phyloP scores from a whole-genome alignment of 2,329 filamentous ascomycete genomes.

The Cordyceps javanica region DNA sequence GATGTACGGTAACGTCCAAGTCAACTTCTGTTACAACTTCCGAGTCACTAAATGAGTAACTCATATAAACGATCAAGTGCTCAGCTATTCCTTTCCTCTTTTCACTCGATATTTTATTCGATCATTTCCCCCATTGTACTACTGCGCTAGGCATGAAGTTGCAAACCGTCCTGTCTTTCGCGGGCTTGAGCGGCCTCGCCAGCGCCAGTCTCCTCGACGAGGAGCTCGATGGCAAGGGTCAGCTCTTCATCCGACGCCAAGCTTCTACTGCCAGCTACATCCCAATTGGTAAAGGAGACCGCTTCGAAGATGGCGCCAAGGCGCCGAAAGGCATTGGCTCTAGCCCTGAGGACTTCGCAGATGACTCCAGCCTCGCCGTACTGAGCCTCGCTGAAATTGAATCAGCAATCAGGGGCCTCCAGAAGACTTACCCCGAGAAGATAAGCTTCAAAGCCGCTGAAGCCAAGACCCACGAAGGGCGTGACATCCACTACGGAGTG shows the following conservation, averaged over 20 bases:
- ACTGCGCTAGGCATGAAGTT: slow-evolving; percentile 29
- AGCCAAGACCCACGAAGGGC: slow-evolving; percentile 37
- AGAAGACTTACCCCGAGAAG: not conserved
- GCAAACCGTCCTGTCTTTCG: slow-evolving; percentile 14
- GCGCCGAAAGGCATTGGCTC: slow-evolving; percentile 29
- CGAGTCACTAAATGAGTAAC: too few species aligned
- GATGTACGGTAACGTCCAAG: too few species aligned
- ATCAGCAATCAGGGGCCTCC: not conserved
- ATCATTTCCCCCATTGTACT: too few species aligned
- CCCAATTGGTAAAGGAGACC: slow-evolving; percentile 36
- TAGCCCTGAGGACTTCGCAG: slow-evolving; percentile 35
- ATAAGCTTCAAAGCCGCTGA: slow-evolving; percentile 24
- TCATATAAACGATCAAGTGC: too few species aligned
- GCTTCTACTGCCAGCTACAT: slow-evolving; percentile 21
- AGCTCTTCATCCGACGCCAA: slow-evolving; percentile 13
- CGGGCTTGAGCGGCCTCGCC: slow-evolving; percentile 18
- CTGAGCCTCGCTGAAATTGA: slow-evolving; percentile 24
- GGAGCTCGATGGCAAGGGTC: slow-evolving; percentile 22
- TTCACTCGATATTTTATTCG: too few species aligned
- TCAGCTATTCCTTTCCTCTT: too few species aligned
- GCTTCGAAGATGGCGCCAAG: slow-evolving; percentile 34
- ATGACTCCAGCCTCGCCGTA: slow-evolving; percentile 30
- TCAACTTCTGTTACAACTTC: too few species aligned
- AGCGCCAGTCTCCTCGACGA: slow-evolving; percentile 33
- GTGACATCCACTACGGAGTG: slow-evolving; percentile 31